A percentile compares a stretch with the other conserved stretches of the same genome.
Conservation (phyloP, 2,329 filamentous ascomycete genomes). For the Clathrospora elynae region DNA sequence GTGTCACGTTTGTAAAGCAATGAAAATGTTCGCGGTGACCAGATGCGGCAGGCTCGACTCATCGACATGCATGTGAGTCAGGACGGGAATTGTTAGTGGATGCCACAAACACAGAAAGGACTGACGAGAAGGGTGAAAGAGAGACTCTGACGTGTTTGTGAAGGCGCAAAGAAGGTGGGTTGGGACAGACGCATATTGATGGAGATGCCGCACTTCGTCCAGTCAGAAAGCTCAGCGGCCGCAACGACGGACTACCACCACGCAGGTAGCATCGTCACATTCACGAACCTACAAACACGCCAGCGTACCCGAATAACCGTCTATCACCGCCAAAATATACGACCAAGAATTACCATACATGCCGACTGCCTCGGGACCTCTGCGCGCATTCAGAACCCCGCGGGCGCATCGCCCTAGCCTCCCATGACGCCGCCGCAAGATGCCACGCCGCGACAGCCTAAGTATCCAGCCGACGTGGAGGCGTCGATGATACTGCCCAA, state of each 20-base stretch:
- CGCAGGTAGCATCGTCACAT: slow-evolving; percentile 32
- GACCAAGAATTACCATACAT: slow-evolving; percentile 37
- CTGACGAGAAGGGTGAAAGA: slow-evolving; percentile 3
- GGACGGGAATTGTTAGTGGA: neutral
- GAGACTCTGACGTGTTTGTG: slow-evolving; percentile 2
- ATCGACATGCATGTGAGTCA: slow-evolving; percentile 39
- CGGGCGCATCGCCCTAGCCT: slow-evolving; percentile 46
- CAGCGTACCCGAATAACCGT: slow-evolving; percentile 9
- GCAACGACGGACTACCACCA: slow-evolving; percentile 25
- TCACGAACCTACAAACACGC: slow-evolving; percentile 17
- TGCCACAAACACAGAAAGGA: slow-evolving; percentile 2
- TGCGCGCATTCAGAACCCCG: slow-evolving; percentile 38
- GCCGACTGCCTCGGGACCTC: slow-evolving; percentile 33
- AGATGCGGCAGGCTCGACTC: slow-evolving; percentile 37
- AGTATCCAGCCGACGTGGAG: slow-evolving; percentile 64
- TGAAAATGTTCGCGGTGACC: slow-evolving; percentile 35
- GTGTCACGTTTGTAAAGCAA: slow-evolving; percentile 28
- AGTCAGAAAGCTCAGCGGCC: slow-evolving; percentile 43
- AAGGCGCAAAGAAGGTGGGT: slow-evolving; percentile 14
- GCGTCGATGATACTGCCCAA: slow-evolving; percentile 66
- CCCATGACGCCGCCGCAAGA: slow-evolving; percentile 50
- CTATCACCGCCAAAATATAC: slow-evolving; percentile 7
- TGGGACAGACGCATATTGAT: slow-evolving; percentile 22
- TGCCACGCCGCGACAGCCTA: slow-evolving; percentile 45
- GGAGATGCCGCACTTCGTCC: slow-evolving; percentile 38